Conservation (phyloP, 768 basidiomycete species). For the Crucibulum laeve region DNA sequence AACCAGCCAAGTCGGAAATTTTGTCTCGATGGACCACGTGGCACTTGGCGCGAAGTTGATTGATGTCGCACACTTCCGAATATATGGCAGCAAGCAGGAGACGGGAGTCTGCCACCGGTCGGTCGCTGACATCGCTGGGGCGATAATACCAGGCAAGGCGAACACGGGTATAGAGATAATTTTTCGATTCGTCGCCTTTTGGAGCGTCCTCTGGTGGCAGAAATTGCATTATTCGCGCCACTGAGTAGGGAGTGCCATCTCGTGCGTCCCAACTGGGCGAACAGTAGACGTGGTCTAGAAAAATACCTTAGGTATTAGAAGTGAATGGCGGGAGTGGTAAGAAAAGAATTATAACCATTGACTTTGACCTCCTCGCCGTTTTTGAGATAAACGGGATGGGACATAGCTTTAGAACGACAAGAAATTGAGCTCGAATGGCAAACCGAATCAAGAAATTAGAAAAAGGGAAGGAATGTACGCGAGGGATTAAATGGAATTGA, state of each 20-base stretch:
- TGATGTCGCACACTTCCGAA: constrained; percentile 93
- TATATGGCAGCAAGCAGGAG: constrained; percentile 63
- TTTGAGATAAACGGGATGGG: constrained; percentile 63
- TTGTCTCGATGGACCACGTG: constrained; percentile 94
- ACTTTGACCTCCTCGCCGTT: constrained; percentile 82
- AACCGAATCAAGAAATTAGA: constrained; percentile 18
- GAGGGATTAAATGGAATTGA: constrained; percentile 14
- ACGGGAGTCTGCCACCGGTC: constrained; percentile 85
- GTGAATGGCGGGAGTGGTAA: constrained; percentile 10
- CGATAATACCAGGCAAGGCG: constrained; percentile 96
- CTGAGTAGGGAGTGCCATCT: constrained; percentile 92
- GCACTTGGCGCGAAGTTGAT: constrained; percentile 89
- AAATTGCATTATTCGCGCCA: constrained; percentile 97
- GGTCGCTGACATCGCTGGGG: constrained; percentile 91
- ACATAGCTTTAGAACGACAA: constrained; percentile 24
- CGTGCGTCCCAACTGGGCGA: constrained; percentile 89
- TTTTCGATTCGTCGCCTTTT: constrained; percentile 62
- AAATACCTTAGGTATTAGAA: constrained; percentile 23
- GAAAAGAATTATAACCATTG: constrained; percentile 58
- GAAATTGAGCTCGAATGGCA: constrained; percentile 25
- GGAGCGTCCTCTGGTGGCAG: constrained; percentile 73
- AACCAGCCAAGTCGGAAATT: constrained; percentile 86
- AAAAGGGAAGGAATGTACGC: constrained; percentile 24
- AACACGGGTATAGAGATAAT: constrained; percentile 74
- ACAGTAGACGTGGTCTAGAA: constrained; percentile 94